Evolutionary conservation across 2,329 filamentous ascomycete genomes (phyloP).

Genomic region (Parastagonospora avenae): DNA sequence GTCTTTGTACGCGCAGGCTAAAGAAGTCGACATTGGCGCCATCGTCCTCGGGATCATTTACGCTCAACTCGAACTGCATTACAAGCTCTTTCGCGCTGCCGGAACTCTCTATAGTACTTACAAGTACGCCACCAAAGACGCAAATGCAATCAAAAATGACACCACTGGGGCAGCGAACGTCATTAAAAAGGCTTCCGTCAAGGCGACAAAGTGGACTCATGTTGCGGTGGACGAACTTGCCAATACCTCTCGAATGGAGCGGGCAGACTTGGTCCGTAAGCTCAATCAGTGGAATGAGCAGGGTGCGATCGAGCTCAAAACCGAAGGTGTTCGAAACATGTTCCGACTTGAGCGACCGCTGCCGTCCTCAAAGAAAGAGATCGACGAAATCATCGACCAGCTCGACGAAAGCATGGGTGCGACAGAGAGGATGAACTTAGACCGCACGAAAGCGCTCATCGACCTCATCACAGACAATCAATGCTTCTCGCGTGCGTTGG

Average conservation of each 20-base stretch:
- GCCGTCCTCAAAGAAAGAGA: constrained; percentile 51
- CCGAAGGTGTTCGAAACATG: constrained; percentile 58
- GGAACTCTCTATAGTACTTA: constrained; percentile 63
- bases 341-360: constrained; percentile 58
- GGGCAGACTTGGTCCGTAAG: constrained; percentile 58
- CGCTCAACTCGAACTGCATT: constrained; percentile 65
- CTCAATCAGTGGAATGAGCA: constrained; percentile 60
- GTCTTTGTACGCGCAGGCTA: constrained; percentile 53
- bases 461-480: constrained; percentile 58
- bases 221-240: constrained; percentile 57
- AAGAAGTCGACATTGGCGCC: constrained; percentile 60
- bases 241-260: constrained; percentile 39
- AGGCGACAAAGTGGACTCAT: constrained; percentile 50
- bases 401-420: constrained; percentile 58
- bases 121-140: constrained; percentile 51
- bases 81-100: constrained; percentile 60
- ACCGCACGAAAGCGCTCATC: constrained; percentile 57
- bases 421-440: constrained; percentile 61
- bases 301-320: constrained; percentile 57
- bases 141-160: constrained; percentile 42
- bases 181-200: constrained; percentile 51
- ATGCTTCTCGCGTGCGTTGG: constrained; percentile 61
- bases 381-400: constrained; percentile 52
- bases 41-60: constrained; percentile 61
- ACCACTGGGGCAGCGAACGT: constrained; percentile 51